Conservation (phyloP, 306 rosid genomes). For the Lathyrus oleraceus region DNA sequence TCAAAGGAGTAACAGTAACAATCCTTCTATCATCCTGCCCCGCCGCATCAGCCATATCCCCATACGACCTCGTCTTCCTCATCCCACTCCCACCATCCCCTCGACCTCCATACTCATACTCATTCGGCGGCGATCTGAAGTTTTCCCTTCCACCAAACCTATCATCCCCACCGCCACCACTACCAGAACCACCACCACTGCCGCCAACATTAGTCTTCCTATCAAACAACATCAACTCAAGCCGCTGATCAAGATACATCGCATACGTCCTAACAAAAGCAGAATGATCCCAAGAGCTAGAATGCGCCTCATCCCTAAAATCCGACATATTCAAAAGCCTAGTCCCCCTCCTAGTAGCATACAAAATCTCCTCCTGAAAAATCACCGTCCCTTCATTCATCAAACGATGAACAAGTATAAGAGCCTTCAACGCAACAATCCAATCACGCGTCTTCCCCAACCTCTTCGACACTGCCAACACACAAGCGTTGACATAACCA, state of each 20-base stretch:
- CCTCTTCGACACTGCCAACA: conserved; percentile 76
- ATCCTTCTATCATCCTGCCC: conserved; percentile 53
- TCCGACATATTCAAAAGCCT: conserved; percentile 87
- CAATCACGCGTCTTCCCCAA: conserved; percentile 93
- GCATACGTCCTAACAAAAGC: conserved; percentile 89
- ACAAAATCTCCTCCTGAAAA: conserved; percentile 85
- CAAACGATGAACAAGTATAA: conserved; percentile 73
- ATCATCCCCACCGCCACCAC: conserved; percentile 41
- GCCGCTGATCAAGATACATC: conserved; percentile 86
- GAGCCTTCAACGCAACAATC: conserved; percentile 90
- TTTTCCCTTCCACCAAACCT: conserved; percentile 58
- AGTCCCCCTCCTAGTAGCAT: conserved; percentile 85
- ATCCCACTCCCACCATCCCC: conserved; percentile 63
- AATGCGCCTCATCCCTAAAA: conserved; percentile 94
- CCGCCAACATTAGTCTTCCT: conserved; percentile 40
- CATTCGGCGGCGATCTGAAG: conserved; percentile 81
- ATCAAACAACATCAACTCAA: conserved; percentile 70
- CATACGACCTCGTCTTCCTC: conserved; percentile 84
- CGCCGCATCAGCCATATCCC: conserved; percentile 65
- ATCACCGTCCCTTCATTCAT: conserved; percentile 78
- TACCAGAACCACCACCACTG: neutral
- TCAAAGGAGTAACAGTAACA: conserved; percentile 75
- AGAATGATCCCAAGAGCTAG: conserved; percentile 96
- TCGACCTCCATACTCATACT: conserved; percentile 58
- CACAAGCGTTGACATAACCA: conserved; percentile 75